Conservation (phyloP, 2,329 filamentous ascomycete genomes). For the Aspergillus alliaceus region DNA sequence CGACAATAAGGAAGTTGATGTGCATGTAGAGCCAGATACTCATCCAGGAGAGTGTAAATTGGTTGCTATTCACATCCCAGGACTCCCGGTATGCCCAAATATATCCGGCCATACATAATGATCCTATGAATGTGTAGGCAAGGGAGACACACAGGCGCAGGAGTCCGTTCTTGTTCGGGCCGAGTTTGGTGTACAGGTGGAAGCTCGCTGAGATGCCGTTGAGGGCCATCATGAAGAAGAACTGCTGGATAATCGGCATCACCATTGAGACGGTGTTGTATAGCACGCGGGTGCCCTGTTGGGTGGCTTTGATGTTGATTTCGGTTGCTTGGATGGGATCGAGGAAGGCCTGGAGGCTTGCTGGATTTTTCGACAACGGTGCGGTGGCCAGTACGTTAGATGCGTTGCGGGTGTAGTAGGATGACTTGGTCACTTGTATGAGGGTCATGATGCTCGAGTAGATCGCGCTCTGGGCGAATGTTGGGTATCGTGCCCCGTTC, state of each 20-base stretch:
- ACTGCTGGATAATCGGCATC: slow-evolving; percentile 44
- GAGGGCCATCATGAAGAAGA: slow-evolving; percentile 46
- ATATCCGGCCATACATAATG: slow-evolving; percentile 8
- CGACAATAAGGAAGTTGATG: slow-evolving; percentile 41
- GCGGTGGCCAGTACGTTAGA: slow-evolving; percentile 25
- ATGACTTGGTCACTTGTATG: slow-evolving; percentile 24
- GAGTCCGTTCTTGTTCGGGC: neutral
- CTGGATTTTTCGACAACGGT: slow-evolving; percentile 20
- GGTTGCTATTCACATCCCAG: slow-evolving; percentile 19
- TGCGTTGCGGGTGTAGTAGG: slow-evolving; percentile 27
- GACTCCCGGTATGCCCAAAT: slow-evolving; percentile 14
- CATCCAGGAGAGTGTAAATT: slow-evolving; percentile 43
- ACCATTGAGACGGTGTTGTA: slow-evolving; percentile 44
- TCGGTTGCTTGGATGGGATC: slow-evolving; percentile 33
- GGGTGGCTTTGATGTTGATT: slow-evolving; percentile 38
- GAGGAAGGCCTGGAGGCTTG: slow-evolving; percentile 32
- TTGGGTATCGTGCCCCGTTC: slow-evolving; percentile 42
- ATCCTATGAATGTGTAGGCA: slow-evolving; percentile 5
- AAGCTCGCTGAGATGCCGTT: slow-evolving; percentile 40
- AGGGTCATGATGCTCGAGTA: slow-evolving; percentile 32
- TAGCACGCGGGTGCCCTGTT: slow-evolving; percentile 37
- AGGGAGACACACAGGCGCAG: slow-evolving; percentile 8
- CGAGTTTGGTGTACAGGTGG: slow-evolving; percentile 10
- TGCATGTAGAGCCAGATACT: slow-evolving; percentile 42
- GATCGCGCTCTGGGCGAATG: slow-evolving; percentile 30